Evolutionary conservation across 805 yeast species (phyloP).

Genomic region (Monosporozyma yasuniensis): DNA sequence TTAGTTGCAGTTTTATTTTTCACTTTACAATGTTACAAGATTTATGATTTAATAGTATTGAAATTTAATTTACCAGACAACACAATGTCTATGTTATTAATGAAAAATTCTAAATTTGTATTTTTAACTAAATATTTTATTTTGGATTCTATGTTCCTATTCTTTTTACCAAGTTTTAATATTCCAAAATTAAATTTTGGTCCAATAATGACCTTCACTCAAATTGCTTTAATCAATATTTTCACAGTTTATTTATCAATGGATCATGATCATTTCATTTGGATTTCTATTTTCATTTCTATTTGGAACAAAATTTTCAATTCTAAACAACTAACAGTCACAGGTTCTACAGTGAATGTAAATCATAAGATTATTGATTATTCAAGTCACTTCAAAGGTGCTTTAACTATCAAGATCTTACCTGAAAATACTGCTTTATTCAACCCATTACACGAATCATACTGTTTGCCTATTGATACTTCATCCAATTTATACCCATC

Average conservation of each 20-base stretch:
- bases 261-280: constrained; percentile 41
- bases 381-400: constrained; percentile 65
- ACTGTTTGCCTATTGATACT: constrained; percentile 45
- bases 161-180: constrained; percentile 62
- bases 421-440: constrained; percentile 86
- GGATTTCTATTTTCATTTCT: constrained; percentile 32
- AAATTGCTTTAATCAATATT: constrained; percentile 39
- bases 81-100: constrained; percentile 25
- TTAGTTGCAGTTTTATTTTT: constrained; percentile 57
- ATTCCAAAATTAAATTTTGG: constrained; percentile 67
- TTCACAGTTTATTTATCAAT: constrained; percentile 48
- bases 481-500: constrained; percentile 9
- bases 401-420: constrained; percentile 72
- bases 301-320: constrained; percentile 32
- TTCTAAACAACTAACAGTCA: constrained; percentile 42
- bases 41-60: constrained; percentile 58
- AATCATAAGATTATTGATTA: constrained; percentile 19
- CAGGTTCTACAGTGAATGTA: constrained; percentile 37
- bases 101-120: constrained; percentile 41
- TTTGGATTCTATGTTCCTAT: constrained; percentile 62
- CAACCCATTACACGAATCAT: constrained; percentile 61
- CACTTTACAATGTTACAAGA: constrained; percentile 77
- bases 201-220: constrained; percentile 43
- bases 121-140: constrained; percentile 64
- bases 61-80: constrained; percentile 34